A percentile compares a stretch with the other conserved stretches of the same genome.
phyloP scores from a whole-genome alignment of 768 basidiomycete genomes.

The Boletus subparvulus region DNA sequence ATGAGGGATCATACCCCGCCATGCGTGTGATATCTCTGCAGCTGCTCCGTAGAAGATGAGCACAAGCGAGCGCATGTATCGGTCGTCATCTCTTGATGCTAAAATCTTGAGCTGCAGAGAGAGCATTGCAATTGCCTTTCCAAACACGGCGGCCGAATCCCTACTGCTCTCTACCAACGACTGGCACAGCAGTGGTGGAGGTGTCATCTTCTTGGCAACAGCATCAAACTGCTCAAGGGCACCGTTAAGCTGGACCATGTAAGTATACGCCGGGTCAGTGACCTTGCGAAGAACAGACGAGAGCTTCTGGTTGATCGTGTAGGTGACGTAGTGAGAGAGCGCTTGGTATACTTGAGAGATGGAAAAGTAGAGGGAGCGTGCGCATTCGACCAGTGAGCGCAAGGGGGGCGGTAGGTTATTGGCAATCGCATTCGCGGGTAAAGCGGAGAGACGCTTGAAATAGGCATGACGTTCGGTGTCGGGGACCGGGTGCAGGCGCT shows the following conservation, averaged over 20 bases:
- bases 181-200: conserved; percentile 71
- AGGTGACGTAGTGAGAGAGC: conserved; percentile 82
- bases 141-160: conserved; percentile 80
- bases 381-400: conserved; percentile 75
- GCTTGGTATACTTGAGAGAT: conserved; percentile 89
- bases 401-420: conserved; percentile 71
- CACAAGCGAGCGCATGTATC: conserved; percentile 84
- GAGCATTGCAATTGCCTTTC: conserved; percentile 85
- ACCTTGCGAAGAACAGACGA: conserved; percentile 80
- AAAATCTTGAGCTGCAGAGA: conserved; percentile 78
- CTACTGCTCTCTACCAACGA: conserved; percentile 79
- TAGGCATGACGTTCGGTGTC: conserved; percentile 87
- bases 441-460: conserved; percentile 85
- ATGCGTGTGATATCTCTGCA: conserved; percentile 83
- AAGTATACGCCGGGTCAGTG: conserved; percentile 77
- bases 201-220: conserved; percentile 64
- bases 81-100: conserved; percentile 72
- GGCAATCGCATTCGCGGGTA: conserved; percentile 59
- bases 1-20: conserved; percentile 74
- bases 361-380: conserved; percentile 89
- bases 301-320: conserved; percentile 79
- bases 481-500: conserved; percentile 42
- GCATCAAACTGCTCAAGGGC: conserved; percentile 91
- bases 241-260: conserved; percentile 81
- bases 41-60: conserved; percentile 87